phyloP scores from a whole-genome alignment of 179 eudicot species.

The Actinidia arguta region DNA sequence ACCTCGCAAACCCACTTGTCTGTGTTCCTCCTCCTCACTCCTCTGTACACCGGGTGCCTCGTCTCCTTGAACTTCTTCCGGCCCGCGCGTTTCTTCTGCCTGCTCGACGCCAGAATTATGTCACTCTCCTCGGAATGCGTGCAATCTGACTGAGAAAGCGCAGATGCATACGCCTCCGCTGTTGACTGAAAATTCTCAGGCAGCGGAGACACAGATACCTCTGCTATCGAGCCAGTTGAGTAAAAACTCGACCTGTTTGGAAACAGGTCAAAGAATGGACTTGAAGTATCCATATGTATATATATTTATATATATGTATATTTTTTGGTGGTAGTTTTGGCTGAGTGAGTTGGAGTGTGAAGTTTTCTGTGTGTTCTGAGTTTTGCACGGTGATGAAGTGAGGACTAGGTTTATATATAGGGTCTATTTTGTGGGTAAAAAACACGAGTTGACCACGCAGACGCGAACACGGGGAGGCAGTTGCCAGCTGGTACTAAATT shows the following conservation, averaged over 20 bases:
- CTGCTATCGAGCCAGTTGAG: no score
- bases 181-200: background rate
- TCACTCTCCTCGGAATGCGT: background rate
- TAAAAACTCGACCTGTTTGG: background rate
- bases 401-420: background rate
- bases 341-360: background rate
- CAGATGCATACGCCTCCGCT: background rate
- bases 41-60: constrained; percentile 1
- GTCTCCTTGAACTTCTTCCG: constrained; percentile 4
- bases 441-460: background rate
- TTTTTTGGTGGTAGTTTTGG: background rate
- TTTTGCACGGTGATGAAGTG: background rate
- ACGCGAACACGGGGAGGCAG: background rate
- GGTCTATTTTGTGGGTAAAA: background rate
- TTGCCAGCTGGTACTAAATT: no score
- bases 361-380: background rate
- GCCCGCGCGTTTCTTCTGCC: background rate
- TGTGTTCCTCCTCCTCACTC: constrained; percentile 1
- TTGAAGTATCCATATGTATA: background rate
- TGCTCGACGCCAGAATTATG: background rate
- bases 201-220: background rate
- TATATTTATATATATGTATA: background rate
- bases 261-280: background rate
- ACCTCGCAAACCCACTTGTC: constrained; percentile 9
- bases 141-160: no score